Conservation (phyloP, 2,329 filamentous ascomycete species). For the Gyromitra esculenta region DNA sequence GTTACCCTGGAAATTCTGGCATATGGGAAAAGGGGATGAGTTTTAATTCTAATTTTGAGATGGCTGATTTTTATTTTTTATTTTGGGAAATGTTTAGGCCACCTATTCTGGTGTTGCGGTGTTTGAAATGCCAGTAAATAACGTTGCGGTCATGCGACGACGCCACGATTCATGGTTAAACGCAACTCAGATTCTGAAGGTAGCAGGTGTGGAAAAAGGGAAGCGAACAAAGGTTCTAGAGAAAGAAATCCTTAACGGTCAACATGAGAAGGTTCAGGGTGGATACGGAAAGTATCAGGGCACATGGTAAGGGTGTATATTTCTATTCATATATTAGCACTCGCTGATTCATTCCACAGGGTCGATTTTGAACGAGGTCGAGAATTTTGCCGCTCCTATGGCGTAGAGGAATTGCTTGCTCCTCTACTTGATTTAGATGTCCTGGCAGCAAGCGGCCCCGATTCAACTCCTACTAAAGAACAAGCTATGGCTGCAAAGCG, state of each 20-base stretch:
- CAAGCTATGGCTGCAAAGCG: conserved; percentile 96
- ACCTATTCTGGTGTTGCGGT: conserved; percentile 96
- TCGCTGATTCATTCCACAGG: conserved; percentile 52
- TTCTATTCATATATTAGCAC: conserved; percentile 36
- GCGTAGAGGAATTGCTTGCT: conserved; percentile 78
- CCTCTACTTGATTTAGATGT: conserved; percentile 83
- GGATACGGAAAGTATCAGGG: conserved; percentile 99
- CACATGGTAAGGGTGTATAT: conserved; percentile 72
- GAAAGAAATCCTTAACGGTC: conserved; percentile 94
- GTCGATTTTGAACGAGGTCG: conserved; percentile 92
- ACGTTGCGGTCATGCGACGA: conserved; percentile 92
- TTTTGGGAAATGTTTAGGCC: conserved; percentile 65
- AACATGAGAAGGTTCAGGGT: conserved; percentile 98
- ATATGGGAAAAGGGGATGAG: not conserved
- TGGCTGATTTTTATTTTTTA: conserved; percentile 1
- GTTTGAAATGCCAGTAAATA: conserved; percentile 98
- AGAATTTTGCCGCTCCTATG: conserved; percentile 85
- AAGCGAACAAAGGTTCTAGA: conserved; percentile 97
- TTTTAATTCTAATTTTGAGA: not conserved
- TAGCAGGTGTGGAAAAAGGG: conserved; percentile 95
- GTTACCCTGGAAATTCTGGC: conserved; percentile 6
- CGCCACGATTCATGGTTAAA: conserved; percentile 96
- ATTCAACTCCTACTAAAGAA: conserved; percentile 97
- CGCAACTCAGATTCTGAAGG: conserved; percentile 97
- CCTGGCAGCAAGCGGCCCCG: conserved; percentile 77